phyloP scores from a whole-genome alignment of 2,329 filamentous ascomycete genomes.

The Parafenestella ontariensis region DNA sequence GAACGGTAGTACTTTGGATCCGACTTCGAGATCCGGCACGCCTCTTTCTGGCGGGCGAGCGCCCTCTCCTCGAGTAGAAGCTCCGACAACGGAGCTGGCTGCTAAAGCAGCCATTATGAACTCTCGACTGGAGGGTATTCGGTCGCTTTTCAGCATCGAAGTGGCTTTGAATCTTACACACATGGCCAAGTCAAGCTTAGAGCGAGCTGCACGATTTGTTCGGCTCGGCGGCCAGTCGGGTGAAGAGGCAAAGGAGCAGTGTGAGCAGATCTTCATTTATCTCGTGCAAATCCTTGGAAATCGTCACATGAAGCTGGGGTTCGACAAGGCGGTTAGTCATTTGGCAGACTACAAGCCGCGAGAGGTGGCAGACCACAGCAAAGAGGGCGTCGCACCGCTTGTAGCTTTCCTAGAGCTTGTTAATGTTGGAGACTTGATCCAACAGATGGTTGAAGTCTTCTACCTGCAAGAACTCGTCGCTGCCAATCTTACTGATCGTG shows the following conservation, averaged over 20 bases:
- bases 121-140: constrained; percentile 90
- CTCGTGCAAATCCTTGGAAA: constrained; percentile 84
- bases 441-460: constrained; percentile 99
- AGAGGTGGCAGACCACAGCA: constrained; percentile 74
- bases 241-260: constrained; percentile 85
- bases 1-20: constrained; percentile 41
- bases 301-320: constrained; percentile 88
- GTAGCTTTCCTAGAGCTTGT: constrained; percentile 97
- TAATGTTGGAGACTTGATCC: constrained; percentile 96
- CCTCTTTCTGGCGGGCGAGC: constrained; percentile 50
- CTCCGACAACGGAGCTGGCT: constrained; percentile 87
- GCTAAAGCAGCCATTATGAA: constrained; percentile 99
- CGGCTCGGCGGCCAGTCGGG: constrained; percentile 79
- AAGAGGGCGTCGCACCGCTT: constrained; percentile 82
- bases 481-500: constrained; percentile 83
- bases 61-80: constrained; percentile 60
- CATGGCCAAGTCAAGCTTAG: constrained; percentile 84
- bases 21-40: constrained; percentile 36
- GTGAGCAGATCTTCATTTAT: constrained; percentile 84
- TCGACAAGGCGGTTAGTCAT: constrained; percentile 90
- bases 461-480: constrained; percentile 92
- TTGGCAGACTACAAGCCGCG: constrained; percentile 90
- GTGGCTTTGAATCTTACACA: constrained; percentile 90
- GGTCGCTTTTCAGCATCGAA: constrained; percentile 94
- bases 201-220: constrained; percentile 84